These are phyloP conservation scores for Sclerotinia sclerotiorum DNA, from an alignment of 2,329 filamentous ascomycete species.

Conservation along the genomic window DNA sequence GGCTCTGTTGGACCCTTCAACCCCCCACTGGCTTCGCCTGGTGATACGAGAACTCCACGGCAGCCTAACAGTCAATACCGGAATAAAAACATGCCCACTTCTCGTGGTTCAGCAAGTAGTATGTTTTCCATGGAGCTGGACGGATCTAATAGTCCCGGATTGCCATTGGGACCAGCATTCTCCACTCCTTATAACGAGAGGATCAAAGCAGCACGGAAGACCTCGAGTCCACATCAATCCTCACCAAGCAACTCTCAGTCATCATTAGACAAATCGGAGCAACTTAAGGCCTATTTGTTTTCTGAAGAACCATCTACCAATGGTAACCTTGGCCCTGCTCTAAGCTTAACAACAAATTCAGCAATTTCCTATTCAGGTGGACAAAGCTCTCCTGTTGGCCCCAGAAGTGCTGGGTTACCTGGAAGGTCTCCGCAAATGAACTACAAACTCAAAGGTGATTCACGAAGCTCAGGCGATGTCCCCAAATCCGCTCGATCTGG, in stretches of 20 bases:
- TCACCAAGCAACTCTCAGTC: constrained; percentile 23
- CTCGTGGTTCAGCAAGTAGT: constrained; percentile 51
- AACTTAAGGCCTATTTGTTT: constrained; percentile 58
- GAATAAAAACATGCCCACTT: constrained; percentile 45
- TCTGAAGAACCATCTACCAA: constrained; percentile 29
- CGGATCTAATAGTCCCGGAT: constrained; percentile 51
- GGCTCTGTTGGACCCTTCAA: constrained; percentile 49
- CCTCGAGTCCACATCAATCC: constrained; percentile 17
- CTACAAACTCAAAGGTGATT: constrained; percentile 28
- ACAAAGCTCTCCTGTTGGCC: constrained; percentile 21
- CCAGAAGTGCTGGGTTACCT: constrained; percentile 25
- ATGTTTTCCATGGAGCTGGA: constrained; percentile 71
- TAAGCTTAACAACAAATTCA: constrained; percentile 20
- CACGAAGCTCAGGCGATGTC: constrained; percentile 15
- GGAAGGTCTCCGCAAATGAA: constrained; percentile 26
- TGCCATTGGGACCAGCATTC: constrained; percentile 63
- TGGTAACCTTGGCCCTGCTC: constrained; percentile 17
- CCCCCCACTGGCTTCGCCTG: constrained; percentile 48
- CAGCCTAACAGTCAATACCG: constrained; percentile 37
- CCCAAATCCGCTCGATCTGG: constrained; percentile 35
- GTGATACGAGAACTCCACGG: constrained; percentile 41
- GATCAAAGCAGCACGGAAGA: constrained; percentile 53
- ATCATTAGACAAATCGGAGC: constrained; percentile 47
- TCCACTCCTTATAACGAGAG: constrained; percentile 65
- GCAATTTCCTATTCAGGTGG: constrained; percentile 23